Evolutionary conservation across 2,329 filamentous ascomycete genomes (phyloP), one percentile per base, ranked within the genome.

Genomic region (Calonectria henricotiae): DNA sequence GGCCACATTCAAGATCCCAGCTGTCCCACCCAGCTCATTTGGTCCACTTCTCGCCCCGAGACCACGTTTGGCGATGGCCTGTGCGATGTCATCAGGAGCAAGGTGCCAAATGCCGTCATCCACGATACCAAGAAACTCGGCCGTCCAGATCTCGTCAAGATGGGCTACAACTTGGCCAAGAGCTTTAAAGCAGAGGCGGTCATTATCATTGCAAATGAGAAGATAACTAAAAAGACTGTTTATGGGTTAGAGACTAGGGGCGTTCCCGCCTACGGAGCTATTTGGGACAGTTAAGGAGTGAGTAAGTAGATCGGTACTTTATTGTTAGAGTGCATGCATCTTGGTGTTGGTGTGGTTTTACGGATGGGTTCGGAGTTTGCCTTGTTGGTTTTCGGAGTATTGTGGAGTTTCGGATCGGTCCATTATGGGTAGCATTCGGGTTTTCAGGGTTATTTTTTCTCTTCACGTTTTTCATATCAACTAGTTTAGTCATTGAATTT

Each of bases 201-300:
- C 17, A 91, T 94, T 76, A 88, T 94, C 68, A 91, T 95, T 75
- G 91, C 90, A 51, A 94, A 94, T 78, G 89, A 91, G 69, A 86
- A 82, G 69, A 86, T 94, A 27, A 94, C 92, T 5, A 86, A 86
- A 76, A 89, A 89, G 82, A 86, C 94, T 2, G 92, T 94, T 0
- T 92, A 91, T 77, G 90, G 87, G 1, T 82, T 95, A 62, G 91
- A 94, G 82, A 86, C 85, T 30, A 85, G 90, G 66, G 91, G 92
- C 0, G 80, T 94, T 9, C 86, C 90, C 3, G 91, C 91, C 5
- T 94, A 89, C 80, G 93, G 93, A 7, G 91, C 93, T 6, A 93
- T 95, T 75, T 95, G 91, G 83, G 93, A 94, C 70, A 85, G 83
- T 41, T 85, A 66, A 30, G 27, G 20, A 20, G 27, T 30, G 27